phyloP scores from a whole-genome alignment of 2,329 filamentous ascomycete genomes.

The Colletotrichum filicis region DNA sequence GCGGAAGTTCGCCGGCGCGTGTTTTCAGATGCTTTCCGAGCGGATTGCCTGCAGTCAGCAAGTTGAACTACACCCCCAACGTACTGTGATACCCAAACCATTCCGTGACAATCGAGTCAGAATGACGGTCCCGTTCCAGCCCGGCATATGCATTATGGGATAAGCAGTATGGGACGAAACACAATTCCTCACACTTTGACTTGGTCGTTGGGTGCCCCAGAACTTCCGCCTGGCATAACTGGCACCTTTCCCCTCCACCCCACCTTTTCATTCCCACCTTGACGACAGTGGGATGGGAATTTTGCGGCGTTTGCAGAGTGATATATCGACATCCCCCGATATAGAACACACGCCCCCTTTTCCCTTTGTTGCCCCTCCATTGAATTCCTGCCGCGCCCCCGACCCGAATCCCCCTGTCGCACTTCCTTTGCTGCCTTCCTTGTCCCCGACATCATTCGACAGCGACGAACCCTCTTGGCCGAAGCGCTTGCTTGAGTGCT shows the following conservation, averaged over 20 bases:
- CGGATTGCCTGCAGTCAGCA: not conserved
- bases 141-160: not conserved
- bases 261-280: constrained; percentile 9
- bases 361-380: not conserved
- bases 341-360: not conserved
- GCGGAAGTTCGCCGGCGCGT: constrained; percentile 5
- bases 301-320: not conserved
- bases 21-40: not conserved
- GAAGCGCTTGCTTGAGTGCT: not conserved
- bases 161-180: constrained; percentile 6
- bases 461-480: constrained; percentile 35
- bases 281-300: not conserved
- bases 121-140: not conserved
- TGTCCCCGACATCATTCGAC: constrained; percentile 35
- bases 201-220: constrained; percentile 9
- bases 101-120: constrained; percentile 19
- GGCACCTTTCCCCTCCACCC: not conserved
- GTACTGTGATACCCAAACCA: not conserved
- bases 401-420: constrained; percentile 15
- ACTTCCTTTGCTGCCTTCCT: constrained; percentile 11
- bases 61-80: not conserved
- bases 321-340: not conserved
- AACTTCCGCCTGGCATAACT: not conserved
- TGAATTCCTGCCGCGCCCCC: not conserved
- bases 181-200: not conserved